phyloP scores from a whole-genome alignment of 768 basidiomycete species.

The Termitomyces sp. region DNA sequence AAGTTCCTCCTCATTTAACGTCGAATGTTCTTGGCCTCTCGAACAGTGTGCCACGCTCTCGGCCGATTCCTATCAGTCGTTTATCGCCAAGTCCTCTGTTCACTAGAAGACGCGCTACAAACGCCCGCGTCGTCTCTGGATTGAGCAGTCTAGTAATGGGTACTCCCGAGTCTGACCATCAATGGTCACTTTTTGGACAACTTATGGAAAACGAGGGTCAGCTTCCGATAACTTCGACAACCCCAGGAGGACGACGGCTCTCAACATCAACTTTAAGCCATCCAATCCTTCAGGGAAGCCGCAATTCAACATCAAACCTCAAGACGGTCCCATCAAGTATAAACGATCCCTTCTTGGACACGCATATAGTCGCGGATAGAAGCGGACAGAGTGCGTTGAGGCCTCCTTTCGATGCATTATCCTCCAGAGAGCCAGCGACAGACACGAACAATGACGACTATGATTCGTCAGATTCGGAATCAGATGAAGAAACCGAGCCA shows the following conservation, averaged over 20 bases:
- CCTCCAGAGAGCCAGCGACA: constrained; percentile 1
- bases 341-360: constrained; percentile 12
- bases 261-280: constrained; percentile 1
- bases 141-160: constrained; percentile 7
- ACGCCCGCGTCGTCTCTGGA: constrained; percentile 13
- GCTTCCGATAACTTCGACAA: constrained; percentile 19
- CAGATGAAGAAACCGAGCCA: constrained; percentile 5
- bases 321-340: constrained; percentile 3
- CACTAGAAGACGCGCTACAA: constrained; percentile 9
- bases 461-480: constrained; percentile 17
- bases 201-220: constrained; percentile 65
- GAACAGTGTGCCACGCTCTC: constrained; percentile 9
- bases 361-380: constrained; percentile 2
- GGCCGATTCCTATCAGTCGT: constrained; percentile 14
- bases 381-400: not conserved
- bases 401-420: not conserved
- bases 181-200: constrained; percentile 69
- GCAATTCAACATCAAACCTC: not conserved
- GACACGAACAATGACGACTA: constrained; percentile 13
- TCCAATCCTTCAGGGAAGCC: not conserved
- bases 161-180: constrained; percentile 20
- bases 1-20: not conserved
- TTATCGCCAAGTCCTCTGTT: constrained; percentile 18
- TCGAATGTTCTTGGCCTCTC: constrained; percentile 2
- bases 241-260: constrained; percentile 6